Evolutionary conservation across 345 rosid species (phyloP), one percentile per base, ranked within the genome.

Genomic region (Firmiana major): DNA sequence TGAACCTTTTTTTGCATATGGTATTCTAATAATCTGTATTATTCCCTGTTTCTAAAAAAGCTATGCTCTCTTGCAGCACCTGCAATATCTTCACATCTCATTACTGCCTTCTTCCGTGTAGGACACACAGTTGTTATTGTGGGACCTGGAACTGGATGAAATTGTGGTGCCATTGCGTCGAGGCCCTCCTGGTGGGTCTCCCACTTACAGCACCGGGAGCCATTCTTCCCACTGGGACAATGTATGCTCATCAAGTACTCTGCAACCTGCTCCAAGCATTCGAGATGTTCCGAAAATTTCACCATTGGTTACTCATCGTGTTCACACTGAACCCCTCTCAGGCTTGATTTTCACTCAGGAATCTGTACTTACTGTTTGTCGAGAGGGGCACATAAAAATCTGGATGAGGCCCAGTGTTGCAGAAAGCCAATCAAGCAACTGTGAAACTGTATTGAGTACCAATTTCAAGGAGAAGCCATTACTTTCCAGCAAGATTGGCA

Each of bases 191-290:
- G 99, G 98, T 78, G 99, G 98, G 54, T 97, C 99, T 24, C 99
- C 98, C 9, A 92, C 98, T 68, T 92, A 87, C 86, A 93, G 97
- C 74, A 79, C 98, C 0, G 99, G 99, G 82, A 97, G 98, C 88
- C 99, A 94, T 79, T 94, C 99, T 46, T 84, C 98, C 22, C 99
- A 97, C 76, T 97, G 99, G 99, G 99, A 97, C 90, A 97, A 83
- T 73, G 81, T 75, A 46, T 73, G 76, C 78, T 97, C 98, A 6
- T 65, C 90, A 74, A 97, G 98, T 53, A 89, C 93, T 66, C 86
- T 97, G 75, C 99, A 94, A 81, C 90, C 98, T 36, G 98, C 99
- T 60, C 98, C 98, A 66, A 92, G 93, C 86, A 89, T 88, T 82
- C 91, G 90, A 15, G 97, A 97, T 73, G 93, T 97, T 77, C 99